Evolutionary conservation across 164 flowering plant genomes (phyloP), one percentile per base, ranked within the genome.

Genomic region (Dillenia turbinata): DNA sequence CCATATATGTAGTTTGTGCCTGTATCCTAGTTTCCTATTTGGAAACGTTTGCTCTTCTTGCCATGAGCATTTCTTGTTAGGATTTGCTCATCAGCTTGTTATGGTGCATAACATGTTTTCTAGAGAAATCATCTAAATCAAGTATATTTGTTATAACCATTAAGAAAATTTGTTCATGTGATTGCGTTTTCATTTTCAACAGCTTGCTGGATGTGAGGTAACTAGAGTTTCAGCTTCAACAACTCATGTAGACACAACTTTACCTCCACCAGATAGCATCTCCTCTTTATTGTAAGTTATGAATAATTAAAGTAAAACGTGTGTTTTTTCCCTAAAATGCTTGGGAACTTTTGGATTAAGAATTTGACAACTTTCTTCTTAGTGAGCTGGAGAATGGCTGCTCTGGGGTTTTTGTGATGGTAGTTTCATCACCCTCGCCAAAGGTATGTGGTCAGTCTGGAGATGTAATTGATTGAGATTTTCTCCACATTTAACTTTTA

Each of bases 191-290:
- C 40, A 33, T 33, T 33, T 33, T 33, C 40, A 33, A 33, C 40
- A 33, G 40, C 40, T 33, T 33, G 40, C 40, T 4, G 40, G 40
- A 33, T 33, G 40, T 5, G 6, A 33, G 40, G 40, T 93, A 10
- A 57, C 71, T 54, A 69, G 90, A 40, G 92, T 93, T 9, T 89
- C 97, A 65, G 96, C 98, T 63, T 57, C 79, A 49, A 83, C 97
- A 44, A 77, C 92, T 74, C 92, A 93, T 66, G 88, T 89, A 10
- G 97, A 90, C 73, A 43, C 43, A 52, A 80, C 79, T 65, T 64
- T 93, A 75, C 98, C 98, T 73, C 84, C 94, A 47, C 98, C 98
- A 49, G 98, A 93, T 76, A 86, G 73, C 69, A 83, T 93, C 68
- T 85, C 85, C 57, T 81, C 96, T 54, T 64, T 79, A 56, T 88